Evolutionary conservation across 306 rosid species (phyloP).

Genomic region (Alnus glutinosa): DNA sequence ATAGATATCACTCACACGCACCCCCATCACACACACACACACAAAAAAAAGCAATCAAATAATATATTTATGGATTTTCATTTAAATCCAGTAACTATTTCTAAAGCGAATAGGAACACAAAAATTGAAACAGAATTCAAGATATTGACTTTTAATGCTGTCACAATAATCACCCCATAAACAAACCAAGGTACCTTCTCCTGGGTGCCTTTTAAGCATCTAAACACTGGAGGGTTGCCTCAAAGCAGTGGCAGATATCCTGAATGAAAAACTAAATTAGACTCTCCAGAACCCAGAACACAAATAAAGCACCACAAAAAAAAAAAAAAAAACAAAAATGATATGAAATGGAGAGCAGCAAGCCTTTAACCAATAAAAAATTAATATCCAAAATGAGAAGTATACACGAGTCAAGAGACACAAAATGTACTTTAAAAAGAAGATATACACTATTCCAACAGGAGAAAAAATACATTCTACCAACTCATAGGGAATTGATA

Average conservation of each 20-base stretch:
- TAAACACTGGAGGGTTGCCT: constrained; percentile 89
- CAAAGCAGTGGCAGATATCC: constrained; percentile 81
- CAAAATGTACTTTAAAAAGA: no score
- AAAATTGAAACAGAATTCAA: constrained; percentile 27
- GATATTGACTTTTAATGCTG: constrained; percentile 37
- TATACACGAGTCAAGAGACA: no score
- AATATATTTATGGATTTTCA: constrained; percentile 19
- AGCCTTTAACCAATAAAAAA: neutral
- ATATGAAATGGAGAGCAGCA: constrained; percentile 21
- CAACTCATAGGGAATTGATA: constrained; percentile 24
- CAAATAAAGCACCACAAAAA: constrained; percentile 36
- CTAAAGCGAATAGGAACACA: neutral
- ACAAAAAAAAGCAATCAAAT: neutral
- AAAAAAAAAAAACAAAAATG: constrained; percentile 17
- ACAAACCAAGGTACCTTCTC: constrained; percentile 99
- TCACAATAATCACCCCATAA: constrained; percentile 78
- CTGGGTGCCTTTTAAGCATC: constrained; percentile 87
- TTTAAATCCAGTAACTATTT: constrained; percentile 18
- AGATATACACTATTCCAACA: constrained; percentile 13
- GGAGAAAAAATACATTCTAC: constrained; percentile 8
- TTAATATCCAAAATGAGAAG: constrained; percentile 4
- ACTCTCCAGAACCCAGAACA: constrained; percentile 60
- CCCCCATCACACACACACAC: constrained; percentile 23
- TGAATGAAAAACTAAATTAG: constrained; percentile 92
- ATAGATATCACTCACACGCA: constrained; percentile 1